Evolutionary conservation across 768 basidiomycete species (phyloP), one percentile per base, ranked within the genome.

Genomic region (Pholiota conissans): DNA sequence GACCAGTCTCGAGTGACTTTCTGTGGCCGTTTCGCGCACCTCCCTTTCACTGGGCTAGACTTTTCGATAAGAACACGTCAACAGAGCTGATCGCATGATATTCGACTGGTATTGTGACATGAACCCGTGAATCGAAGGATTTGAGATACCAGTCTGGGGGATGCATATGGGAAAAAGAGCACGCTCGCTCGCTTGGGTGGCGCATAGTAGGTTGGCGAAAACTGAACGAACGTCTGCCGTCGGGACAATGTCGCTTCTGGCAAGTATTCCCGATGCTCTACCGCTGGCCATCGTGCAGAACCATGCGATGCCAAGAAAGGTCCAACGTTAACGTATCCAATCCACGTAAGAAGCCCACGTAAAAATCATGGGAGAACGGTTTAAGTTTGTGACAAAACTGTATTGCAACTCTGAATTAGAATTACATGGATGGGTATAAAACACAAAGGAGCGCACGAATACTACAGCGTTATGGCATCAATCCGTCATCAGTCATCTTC

Each of bases 401-500:
- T 54, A 54, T 46, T 48, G 45, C 46, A 40, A 9, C 42, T 52
- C 27, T 55, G 53, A 49, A 56, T 55, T 60, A 55, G 46, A 52
- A 26, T 56, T 52, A 42, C 34, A 57, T 49, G 55, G 47, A 52
- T 60, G 45, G 45, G 52, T 61, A 66, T 52, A 60, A 51, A 45
- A 50, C 49, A 58, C 55, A 59, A 66, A 49, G 48, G 56, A 57
- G 57, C 53, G 55, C 22, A 40, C 35, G 55, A 45, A 63, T 47
- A 57, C 57, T 55, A 48, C 30, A 40, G 32, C 20, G 37, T 32
- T 40, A 45, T 45, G 13, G 49, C 55, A 56, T 63, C 30, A 32
- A 32, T 32, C 47, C 64, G 75, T 71, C 82, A 56, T 89, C 47
- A 65, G 75, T 71, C 82, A 56, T 89, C 86, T 52, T 89, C 87